Conservation (phyloP, 2,329 filamentous ascomycete species). For the Exserohilum turcica region DNA sequence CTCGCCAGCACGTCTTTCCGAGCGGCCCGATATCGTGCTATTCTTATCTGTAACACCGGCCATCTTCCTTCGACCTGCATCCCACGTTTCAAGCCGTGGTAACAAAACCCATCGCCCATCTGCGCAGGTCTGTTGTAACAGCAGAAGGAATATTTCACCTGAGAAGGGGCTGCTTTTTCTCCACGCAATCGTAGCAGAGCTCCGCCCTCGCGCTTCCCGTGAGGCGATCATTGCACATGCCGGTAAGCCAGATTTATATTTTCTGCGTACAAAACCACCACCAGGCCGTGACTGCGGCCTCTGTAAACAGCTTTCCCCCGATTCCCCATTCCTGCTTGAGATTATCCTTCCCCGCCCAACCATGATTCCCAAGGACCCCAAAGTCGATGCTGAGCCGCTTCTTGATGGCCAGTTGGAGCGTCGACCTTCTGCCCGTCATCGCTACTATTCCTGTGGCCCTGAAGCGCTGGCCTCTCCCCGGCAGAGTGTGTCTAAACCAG, state of each 20-base stretch:
- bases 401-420: conserved; percentile 15
- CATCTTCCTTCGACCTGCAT: conserved; percentile 18
- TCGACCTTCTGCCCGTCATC: conserved; percentile 20
- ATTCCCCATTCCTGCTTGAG: background rate
- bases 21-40: conserved; percentile 9
- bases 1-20: background rate
- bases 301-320: background rate
- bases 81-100: conserved; percentile 23
- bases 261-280: conserved; percentile 13
- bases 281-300: background rate
- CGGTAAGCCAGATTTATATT: conserved; percentile 30
- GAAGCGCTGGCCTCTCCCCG: conserved; percentile 7
- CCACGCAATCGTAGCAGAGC: conserved; percentile 19
- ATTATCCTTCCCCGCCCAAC: background rate
- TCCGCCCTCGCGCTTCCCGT: conserved; percentile 6
- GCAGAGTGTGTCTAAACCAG: conserved; percentile 3
- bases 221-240: conserved; percentile 27
- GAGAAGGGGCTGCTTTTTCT: conserved; percentile 9
- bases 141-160: conserved; percentile 13
- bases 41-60: conserved; percentile 29
- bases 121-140: conserved; percentile 4
- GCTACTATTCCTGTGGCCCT: conserved; percentile 8
- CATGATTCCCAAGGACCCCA: conserved; percentile 20
- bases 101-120: conserved; percentile 13
- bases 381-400: conserved; percentile 15